Base-by-base conservation (phyloP, 257 asterid genomes). In the Orobanche coerulescens region DNA sequence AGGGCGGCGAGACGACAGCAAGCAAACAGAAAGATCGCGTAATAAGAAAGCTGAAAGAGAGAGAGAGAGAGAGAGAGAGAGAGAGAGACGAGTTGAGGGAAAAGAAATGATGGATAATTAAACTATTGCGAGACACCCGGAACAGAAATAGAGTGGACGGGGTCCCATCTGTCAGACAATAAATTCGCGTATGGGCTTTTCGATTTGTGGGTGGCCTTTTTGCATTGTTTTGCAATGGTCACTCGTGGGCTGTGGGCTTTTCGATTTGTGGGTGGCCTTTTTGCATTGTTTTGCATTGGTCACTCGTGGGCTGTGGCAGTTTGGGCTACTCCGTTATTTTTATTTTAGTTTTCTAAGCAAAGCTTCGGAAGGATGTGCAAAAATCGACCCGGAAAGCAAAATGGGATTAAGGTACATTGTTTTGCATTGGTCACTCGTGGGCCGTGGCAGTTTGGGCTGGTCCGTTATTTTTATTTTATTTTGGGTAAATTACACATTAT, bases 21-120 rank as follows among this genome's bases (percentile, higher is more conserved):
- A 33, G 64, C 69, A 72, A 52, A 19, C 63, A 43, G 58, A 42
- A 47, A 68, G 74, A 68, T 71, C 62, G 81, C 81, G 75, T 75
- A 53, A 62, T 8, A 40, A 48, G 49, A 20, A 64, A 75, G 77
- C 81, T 22, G 66, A 58, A 54, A 33, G 57, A 25, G 67, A 65
- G n/a, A n/a, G n/a, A n/a, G n/a, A n/a, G n/a, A n/a, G n/a, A n/a
- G n/a, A n/a, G n/a, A n/a, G n/a, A n/a, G n/a, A n/a, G n/a, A n/a
- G n/a, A 58, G 59, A 33, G 57, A 25, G 67, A 65, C 36, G 67
- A 22, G 28, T 64, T 60, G 56, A 55, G 22, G 48, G 56, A 19
- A n/a, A 16, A 22, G 7, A 47, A 47, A 0, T 6, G 13, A 11
- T 2, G 1, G 42, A 10, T 6, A 33, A 36, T 6, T 36, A 11